Conservation (phyloP, 1,139 yeast species). For the Wickerhamomyces sp. region DNA sequence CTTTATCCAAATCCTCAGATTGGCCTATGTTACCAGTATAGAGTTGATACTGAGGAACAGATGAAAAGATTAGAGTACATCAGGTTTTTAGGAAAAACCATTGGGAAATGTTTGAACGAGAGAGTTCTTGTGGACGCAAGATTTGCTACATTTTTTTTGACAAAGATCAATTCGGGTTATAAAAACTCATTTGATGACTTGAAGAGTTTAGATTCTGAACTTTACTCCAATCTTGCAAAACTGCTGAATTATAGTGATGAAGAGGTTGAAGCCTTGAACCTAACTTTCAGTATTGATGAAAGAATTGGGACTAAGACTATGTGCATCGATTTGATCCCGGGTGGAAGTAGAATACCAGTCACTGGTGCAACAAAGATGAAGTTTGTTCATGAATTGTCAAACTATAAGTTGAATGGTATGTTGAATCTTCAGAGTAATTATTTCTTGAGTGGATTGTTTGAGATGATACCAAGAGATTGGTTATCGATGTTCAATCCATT, state of each 20-base stretch:
- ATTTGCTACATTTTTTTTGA: slow-evolving; percentile 84
- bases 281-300: slow-evolving; percentile 55
- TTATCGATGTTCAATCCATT: slow-evolving; percentile 75
- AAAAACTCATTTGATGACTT: slow-evolving; percentile 76
- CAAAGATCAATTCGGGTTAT: slow-evolving; percentile 48
- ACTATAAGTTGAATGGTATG: slow-evolving; percentile 68
- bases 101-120: slow-evolving; percentile 91
- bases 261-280: slow-evolving; percentile 54
- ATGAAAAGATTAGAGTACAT: slow-evolving; percentile 37
- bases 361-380: slow-evolving; percentile 58
- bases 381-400: slow-evolving; percentile 74
- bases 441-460: slow-evolving; percentile 68
- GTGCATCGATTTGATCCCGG: slow-evolving; percentile 54
- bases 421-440: slow-evolving; percentile 53
- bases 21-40: slow-evolving; percentile 31
- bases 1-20: slow-evolving; percentile 72
- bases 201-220: slow-evolving; percentile 59
- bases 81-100: slow-evolving; percentile 68
- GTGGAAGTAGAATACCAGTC: slow-evolving; percentile 55
- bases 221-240: slow-evolving; percentile 63
- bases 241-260: slow-evolving; percentile 50
- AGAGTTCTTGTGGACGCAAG: slow-evolving; percentile 74
- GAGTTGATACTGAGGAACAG: slow-evolving; percentile 23
- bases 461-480: slow-evolving; percentile 70
- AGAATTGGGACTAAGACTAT: slow-evolving; percentile 24